Evolutionary conservation across 2,329 filamentous ascomycete genomes (phyloP), one percentile per base, ranked within the genome.

Genomic region (Chaetomiaceae sp.): DNA sequence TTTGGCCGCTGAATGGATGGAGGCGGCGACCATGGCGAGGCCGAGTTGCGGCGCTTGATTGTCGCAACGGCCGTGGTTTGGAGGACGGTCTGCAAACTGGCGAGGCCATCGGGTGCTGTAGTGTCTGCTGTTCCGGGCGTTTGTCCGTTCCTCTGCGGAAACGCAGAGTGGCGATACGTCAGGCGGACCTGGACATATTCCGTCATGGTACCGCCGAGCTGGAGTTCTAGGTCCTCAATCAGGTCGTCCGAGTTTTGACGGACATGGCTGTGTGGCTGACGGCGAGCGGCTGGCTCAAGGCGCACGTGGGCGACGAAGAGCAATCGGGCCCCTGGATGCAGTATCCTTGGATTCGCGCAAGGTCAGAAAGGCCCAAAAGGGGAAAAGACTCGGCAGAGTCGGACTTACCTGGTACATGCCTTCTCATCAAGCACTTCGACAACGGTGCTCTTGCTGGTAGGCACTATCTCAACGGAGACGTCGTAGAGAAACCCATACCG

Each of bases 141-240:
- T 15, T n/a, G 47, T 7, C 29, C 11, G 9, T 48, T 53, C 12
- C 65, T 64, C 17, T 68, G 63, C 0, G 75, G 72, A 62, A 84
- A 83, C 0, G 73, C 77, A 0, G 82, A 80, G 61, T 85, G 80
- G 2, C 71, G 71, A 61, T 84, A 85, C 6, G 69, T 75, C 7
- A 85, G 59, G 19, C 70, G 70, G 15, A 84, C 69, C 3, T 72
- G 72, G 46, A 84, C 66, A 58, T 81, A 84, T 31, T 75, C 71
- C 15, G 71, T 72, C 19, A 65, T 65, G 3, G 70, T 69, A 48
- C 73, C 70, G 27, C 81, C 80, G 3, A 85, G 74, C 51, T 83
- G 75, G 27, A 71, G 68, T 61, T 85, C 80, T 11, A 85, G 70
- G 53, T 84, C 79, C 22, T 79, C 74, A 15, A 86, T 81, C 29